Conservation (phyloP, 257 asterid species). For the Apocynum venetum region DNA sequence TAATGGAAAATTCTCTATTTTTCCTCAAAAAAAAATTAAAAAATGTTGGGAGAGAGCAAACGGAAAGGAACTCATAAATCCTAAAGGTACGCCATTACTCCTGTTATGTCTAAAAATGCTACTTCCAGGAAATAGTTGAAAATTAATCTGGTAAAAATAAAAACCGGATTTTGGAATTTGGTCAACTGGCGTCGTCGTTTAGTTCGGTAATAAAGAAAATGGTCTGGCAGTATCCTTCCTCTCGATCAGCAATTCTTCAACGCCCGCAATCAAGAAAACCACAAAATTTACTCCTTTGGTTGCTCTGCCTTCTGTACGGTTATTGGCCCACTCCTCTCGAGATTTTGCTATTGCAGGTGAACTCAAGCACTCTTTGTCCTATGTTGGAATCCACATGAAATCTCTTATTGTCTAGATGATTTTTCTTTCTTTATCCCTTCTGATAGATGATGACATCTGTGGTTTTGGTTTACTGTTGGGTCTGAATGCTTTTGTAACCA, state of each 20-base stretch:
- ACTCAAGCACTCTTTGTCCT: background rate
- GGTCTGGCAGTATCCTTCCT: background rate
- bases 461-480: background rate
- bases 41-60: too few species aligned
- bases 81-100: too few species aligned
- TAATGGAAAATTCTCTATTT: too few species aligned
- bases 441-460: background rate
- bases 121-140: too few species aligned
- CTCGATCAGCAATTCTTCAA: slow-evolving; percentile 4
- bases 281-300: background rate
- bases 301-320: background rate
- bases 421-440: background rate
- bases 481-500: background rate
- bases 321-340: background rate
- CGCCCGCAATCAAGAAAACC: background rate
- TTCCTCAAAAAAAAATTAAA: too few species aligned
- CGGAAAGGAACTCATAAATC: too few species aligned
- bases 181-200: too few species aligned
- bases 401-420: background rate
- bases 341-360: slow-evolving; percentile 4
- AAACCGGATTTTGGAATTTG: too few species aligned
- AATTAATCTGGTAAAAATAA: too few species aligned
- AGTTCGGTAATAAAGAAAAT: background rate
- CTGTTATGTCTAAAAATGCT: too few species aligned
- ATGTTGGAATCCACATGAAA: background rate